Base-by-base conservation (phyloP, 257 asterid genomes). In the Plantago major region DNA sequence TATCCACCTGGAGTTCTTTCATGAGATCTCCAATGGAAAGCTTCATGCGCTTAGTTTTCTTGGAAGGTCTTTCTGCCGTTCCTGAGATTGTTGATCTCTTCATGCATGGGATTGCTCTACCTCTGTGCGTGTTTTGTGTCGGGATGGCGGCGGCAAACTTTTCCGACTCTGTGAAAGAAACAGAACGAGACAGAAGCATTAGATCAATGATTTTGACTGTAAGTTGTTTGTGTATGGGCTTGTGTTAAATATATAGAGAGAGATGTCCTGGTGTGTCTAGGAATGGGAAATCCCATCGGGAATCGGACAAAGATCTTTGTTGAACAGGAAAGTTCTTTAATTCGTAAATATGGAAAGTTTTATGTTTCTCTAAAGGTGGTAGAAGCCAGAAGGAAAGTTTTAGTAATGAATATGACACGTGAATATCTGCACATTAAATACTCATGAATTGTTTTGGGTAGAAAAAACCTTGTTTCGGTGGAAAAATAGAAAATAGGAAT, bases 1-100 rank as follows among this genome's bases (percentile, higher is more conserved):
- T 48, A 16, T 60, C 71, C 2, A 6, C 18, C 0, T 64, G 44
- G 0, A 74, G 5, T 42, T 68, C 79, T 11, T 1, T 60, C 1
- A 74, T 62, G 30, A 68, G 12, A 26, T 1, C 17, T 3, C 11
- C 60, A 5, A 67, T 40, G 8, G 26, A 28, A 2, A 58, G 18
- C 3, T 16, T 3, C 1, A 7, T 28, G 14, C 11, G 7, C 26
- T 58, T 57, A 1, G 50, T 33, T 56, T 46, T 56, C 71, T 56
- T 56, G 50, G n/a, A 56, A 33, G 40, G 40, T 10, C 17, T 22
- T 64, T 37, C 43, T 46, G 6, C 11, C 62, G n/a, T 40, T 8
- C 12, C 40, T 53, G 68, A 51, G 7, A 12, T 12, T 40, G 42
- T 26, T 33, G 40, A 7, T 16, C 53, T 14, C 47, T 13, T 53